Base-by-base conservation (phyloP, 2,329 filamentous ascomycete genomes). In the Fusarium dimerum region DNA sequence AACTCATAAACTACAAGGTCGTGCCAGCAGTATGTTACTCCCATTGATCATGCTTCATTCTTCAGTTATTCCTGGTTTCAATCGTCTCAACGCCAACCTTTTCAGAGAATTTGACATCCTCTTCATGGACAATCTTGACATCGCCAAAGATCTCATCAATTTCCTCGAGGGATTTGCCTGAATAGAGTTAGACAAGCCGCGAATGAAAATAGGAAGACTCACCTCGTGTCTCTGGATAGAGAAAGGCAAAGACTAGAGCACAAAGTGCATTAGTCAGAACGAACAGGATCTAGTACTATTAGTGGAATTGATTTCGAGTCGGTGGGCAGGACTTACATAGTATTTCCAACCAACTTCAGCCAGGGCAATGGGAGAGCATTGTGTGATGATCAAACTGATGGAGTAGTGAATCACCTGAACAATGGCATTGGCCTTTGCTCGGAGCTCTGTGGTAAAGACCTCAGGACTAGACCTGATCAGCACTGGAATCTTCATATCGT, bases 381-480 rank as follows among this genome's bases (percentile, higher is more conserved):
- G 72, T 0, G 72, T 74, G 36, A 75, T 75, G 34, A 75, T 56
- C 38, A 75, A 48, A 46, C 70, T 73, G 36, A 74, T 69, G 0
- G 72, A 74, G 48, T 74, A 75, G 41, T 74, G 72, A 4, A 74
- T 70, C 0, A 75, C 71, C 18, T 75, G 72, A 0, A 74, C 68
- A 1, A 75, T 59, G 15, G 72, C 71, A 16, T 75, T 75, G 1
- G 72, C 71, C n/a, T 74, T 74, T 32, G 72, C 72, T 36, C 72
- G 66, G 0, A 73, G 61, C 34, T 74, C 72, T 0, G 72, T 74
- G 0, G 72, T 75, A 41, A 74, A 75, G 6, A 75, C 72, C 60
- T 74, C 72, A 0, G 72, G 72, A 0, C 71, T 74, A 20, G 1
- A 2, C 4, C 15, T 11, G 0, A 40, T 0, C 5, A 40, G 0